Conservation (phyloP, 192 early-diverging fungal genomes). For the Coemansia sp. region DNA sequence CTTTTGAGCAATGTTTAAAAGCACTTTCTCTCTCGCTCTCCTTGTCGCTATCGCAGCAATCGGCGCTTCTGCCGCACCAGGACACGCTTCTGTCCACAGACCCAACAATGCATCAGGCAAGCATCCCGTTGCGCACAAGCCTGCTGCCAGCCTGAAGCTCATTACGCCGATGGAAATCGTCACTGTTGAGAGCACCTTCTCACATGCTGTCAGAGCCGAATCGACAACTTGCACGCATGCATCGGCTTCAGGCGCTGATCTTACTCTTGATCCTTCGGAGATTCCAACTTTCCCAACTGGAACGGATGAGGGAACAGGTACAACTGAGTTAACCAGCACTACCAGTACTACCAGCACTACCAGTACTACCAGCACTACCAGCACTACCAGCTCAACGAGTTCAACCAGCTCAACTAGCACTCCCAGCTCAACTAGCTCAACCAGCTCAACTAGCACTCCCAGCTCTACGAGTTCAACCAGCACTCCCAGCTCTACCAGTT, state of each 20-base stretch:
- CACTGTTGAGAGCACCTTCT: slow-evolving; percentile 2
- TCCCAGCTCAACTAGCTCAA: not conserved
- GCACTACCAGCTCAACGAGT: not conserved
- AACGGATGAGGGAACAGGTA: not conserved
- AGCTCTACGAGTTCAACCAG: not conserved
- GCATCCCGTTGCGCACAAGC: not conserved
- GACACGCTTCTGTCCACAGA: not conserved
- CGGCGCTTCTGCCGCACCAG: not conserved
- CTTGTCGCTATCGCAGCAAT: not conserved
- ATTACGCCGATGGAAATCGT: slow-evolving; percentile 6
- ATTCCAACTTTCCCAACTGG: not conserved
- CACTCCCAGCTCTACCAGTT: not conserved
- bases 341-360: slow-evolving; percentile 1
- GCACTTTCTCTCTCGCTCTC: slow-evolving; percentile 1
- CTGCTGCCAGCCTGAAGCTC: not conserved
- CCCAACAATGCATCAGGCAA: not conserved
- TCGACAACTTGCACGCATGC: not conserved
- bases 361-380: not conserved
- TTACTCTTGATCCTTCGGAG: slow-evolving; percentile 1
- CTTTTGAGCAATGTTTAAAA: not conserved
- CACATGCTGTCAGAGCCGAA: not conserved
- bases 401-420: slow-evolving; percentile 5
- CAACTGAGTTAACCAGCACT: not conserved
- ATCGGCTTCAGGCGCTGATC: not conserved
- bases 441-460: not conserved